Evolutionary conservation across 768 basidiomycete species (phyloP).

Genomic region (Mrakia frigida): DNA sequence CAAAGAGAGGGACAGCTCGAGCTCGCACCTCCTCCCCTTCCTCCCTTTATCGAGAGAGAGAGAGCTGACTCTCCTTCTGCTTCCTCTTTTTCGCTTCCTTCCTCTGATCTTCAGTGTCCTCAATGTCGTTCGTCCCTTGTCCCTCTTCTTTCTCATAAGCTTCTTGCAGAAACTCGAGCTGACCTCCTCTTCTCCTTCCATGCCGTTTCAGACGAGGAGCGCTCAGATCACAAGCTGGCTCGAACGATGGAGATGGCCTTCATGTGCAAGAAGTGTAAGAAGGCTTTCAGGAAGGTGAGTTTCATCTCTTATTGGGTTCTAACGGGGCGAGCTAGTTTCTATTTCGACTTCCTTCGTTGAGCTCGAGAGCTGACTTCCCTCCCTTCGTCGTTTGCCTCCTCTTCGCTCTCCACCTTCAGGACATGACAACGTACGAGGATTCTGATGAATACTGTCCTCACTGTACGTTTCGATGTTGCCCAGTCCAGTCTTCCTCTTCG

Average conservation of each 20-base stretch:
- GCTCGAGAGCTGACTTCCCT: neutral
- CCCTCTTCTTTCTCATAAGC: neutral
- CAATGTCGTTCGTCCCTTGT: constrained; percentile 65
- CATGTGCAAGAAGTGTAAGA: constrained; percentile 84
- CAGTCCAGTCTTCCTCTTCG: constrained; percentile 91
- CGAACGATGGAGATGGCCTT: constrained; percentile 81
- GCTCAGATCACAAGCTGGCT: constrained; percentile 63
- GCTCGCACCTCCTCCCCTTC: neutral
- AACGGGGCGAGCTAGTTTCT: neutral
- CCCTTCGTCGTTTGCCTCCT: neutral
- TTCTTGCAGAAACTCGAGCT: neutral
- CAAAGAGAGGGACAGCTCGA: neutral
- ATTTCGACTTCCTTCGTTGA: neutral
- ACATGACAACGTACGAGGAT: constrained; percentile 86
- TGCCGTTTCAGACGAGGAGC: constrained; percentile 56
- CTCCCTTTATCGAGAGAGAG: neutral
- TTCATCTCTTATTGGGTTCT: neutral
- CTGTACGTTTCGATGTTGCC: too few relatives aligned
- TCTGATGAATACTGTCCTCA: constrained; percentile 97
- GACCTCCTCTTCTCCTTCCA: neutral
- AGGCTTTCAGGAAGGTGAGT: constrained; percentile 75
- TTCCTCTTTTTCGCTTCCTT: neutral
- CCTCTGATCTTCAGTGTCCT: constrained; percentile 53
- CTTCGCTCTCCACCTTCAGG: constrained; percentile 39
- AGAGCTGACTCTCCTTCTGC: neutral